Evolutionary conservation across 345 rosid species (phyloP), one percentile per base, ranked within the genome.

Genomic region (Heritiera littoralis): DNA sequence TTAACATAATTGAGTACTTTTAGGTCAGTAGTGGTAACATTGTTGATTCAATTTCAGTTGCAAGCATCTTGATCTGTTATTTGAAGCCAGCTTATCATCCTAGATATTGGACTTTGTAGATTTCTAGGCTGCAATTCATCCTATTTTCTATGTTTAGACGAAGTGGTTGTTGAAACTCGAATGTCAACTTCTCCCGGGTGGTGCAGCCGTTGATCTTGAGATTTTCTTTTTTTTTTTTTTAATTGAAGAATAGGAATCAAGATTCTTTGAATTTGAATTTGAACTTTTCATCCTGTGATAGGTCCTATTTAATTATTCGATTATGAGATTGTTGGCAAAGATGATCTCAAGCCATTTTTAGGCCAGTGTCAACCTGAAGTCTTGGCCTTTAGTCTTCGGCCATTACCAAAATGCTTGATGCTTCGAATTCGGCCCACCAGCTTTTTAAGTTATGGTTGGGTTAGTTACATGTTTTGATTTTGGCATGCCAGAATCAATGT

Each of bases 1-100:
- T 58, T 55, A 66, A 66, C 73, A 63, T 58, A 38, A 70, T 48
- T 72, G 48, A 15, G 18, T 54, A 54, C 64, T 54, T 54, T 54
- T 35, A 54, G 32, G 48, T 18, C 28, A 49, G 75, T 71, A 51
- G 43, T 14, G 28, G 75, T 23, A 23, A 23, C 28, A 23, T 23
- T 23, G 28, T 23, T 23, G 28, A 23, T 23, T 30, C 64, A 6
- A 18, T 72, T 54, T 54, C 46, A 5, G 76, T 9, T 49, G 74
- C 40, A 23, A 69, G 32, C 74, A 70, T 48, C 51, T 68, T 28
- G 63, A 58, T 58, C 12, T 20, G 63, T 58, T 9, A 60, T 23
- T 8, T 23, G 41, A 48, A 56, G 48, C 41, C 41, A 49, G 38
- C n/a, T 49, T 72, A 14, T 52, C 7, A 66, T 40, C 70, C 18